A percentile compares a stretch with the other conserved stretches of the same genome.
Conservation (phyloP, 2,329 filamentous ascomycete genomes). For the Mycogone perniciosa region DNA sequence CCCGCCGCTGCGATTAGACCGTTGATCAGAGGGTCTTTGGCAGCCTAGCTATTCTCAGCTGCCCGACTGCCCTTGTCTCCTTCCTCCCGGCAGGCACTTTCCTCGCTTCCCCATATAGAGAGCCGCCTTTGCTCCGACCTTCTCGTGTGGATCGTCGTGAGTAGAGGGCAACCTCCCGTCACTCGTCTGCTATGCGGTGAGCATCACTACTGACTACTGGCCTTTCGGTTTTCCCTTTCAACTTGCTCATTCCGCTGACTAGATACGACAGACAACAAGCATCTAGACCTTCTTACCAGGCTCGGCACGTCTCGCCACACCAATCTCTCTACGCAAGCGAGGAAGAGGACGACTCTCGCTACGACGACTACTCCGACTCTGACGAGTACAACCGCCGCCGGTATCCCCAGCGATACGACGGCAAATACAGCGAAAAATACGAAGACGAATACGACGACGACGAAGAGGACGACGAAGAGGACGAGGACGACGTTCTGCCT, state of each 20-base stretch:
- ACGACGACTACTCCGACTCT: slow-evolving; percentile 22
- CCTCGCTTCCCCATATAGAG: slow-evolving; percentile 15
- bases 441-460: slow-evolving; percentile 36
- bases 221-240: neutral
- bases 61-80: slow-evolving; percentile 14
- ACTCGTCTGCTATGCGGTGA: slow-evolving; percentile 39
- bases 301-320: slow-evolving; percentile 25
- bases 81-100: slow-evolving; percentile 11
- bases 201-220: slow-evolving; percentile 20
- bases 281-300: slow-evolving; percentile 18
- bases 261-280: slow-evolving; percentile 24
- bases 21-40: neutral
- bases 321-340: slow-evolving; percentile 34
- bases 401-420: slow-evolving; percentile 10
- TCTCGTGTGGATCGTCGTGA: slow-evolving; percentile 40
- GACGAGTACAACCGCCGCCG: too few relatives aligned
- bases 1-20: neutral
- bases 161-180: slow-evolving; percentile 34
- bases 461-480: slow-evolving; percentile 30
- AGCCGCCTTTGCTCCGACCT: slow-evolving; percentile 39
- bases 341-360: slow-evolving; percentile 31
- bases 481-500: slow-evolving; percentile 47
- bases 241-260: slow-evolving; percentile 19
- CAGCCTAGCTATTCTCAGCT: neutral
- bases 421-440: slow-evolving; percentile 22